A percentile compares a stretch with the other conserved stretches of the same genome.
Evolutionary conservation across 1,139 yeast genomes (phyloP).

Genomic region (Taphrina communis): DNA sequence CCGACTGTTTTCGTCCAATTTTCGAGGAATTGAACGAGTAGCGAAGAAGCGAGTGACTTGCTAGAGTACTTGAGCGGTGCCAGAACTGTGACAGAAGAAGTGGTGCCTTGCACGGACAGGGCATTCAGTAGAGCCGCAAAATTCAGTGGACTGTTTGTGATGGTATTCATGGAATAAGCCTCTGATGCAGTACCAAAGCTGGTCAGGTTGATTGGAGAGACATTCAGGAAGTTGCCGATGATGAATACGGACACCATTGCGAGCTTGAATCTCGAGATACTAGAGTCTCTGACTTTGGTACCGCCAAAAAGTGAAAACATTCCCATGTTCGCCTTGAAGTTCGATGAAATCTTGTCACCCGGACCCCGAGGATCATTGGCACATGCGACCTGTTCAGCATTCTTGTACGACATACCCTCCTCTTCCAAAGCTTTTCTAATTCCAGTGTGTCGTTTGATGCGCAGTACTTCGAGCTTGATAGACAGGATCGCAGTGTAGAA

Average conservation of each 20-base stretch:
- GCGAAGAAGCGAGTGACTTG: constrained; percentile 70
- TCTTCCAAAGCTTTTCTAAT: constrained; percentile 86
- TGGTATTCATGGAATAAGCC: constrained; percentile 50
- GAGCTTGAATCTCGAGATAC: constrained; percentile 50
- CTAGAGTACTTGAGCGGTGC: constrained; percentile 75
- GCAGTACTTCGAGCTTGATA: constrained; percentile 84
- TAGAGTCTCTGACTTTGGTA: constrained; percentile 47
- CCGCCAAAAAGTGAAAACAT: constrained; percentile 44
- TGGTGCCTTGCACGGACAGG: constrained; percentile 52
- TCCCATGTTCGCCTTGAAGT: constrained; percentile 39
- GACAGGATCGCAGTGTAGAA: constrained; percentile 86
- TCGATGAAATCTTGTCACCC: constrained; percentile 32
- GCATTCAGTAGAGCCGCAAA: constrained; percentile 37
- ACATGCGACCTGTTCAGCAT: constrained; percentile 67
- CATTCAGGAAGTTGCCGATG: constrained; percentile 74
- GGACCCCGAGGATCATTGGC: constrained; percentile 41
- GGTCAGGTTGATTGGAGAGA: constrained; percentile 47
- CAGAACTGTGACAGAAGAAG: constrained; percentile 56
- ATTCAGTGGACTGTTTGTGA: constrained; percentile 27
- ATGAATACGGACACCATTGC: constrained; percentile 71
- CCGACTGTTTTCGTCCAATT: constrained; percentile 74
- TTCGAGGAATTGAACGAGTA: constrained; percentile 60
- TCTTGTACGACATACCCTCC: constrained; percentile 79
- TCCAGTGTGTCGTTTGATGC: constrained; percentile 83
- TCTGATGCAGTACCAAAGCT: constrained; percentile 26